Conservation (phyloP, 2,329 filamentous ascomycete species). For the Scortechinia acanthostroma region DNA sequence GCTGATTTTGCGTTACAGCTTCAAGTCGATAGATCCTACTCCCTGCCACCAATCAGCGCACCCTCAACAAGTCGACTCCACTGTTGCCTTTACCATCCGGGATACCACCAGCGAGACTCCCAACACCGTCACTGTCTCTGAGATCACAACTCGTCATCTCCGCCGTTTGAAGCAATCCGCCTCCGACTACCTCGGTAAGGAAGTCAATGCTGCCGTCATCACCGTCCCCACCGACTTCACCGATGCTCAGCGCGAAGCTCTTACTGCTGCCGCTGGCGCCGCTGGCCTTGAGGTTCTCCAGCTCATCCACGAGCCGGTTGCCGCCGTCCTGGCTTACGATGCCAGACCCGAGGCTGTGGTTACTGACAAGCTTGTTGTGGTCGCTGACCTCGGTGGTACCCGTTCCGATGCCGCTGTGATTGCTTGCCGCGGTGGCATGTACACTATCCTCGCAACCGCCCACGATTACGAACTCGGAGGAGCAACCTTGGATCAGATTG, state of each 20-base stretch:
- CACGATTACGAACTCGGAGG: constrained; percentile 71
- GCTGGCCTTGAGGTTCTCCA: constrained; percentile 65
- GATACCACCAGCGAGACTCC: constrained; percentile 39
- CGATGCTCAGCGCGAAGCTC: constrained; percentile 56
- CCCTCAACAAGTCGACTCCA: constrained; percentile 50
- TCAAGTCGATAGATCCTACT: constrained; percentile 69
- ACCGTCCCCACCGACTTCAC: constrained; percentile 68
- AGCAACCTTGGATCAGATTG: constrained; percentile 57
- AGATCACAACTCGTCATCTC: constrained; percentile 62
- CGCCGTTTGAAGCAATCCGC: constrained; percentile 58
- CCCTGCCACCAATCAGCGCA: constrained; percentile 67
- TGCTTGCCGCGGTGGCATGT: constrained; percentile 67
- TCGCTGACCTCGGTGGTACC: constrained; percentile 66
- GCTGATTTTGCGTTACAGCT: constrained; percentile 24
- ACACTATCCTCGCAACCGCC: constrained; percentile 66
- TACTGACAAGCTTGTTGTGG: constrained; percentile 61
- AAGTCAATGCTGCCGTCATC: constrained; percentile 63
- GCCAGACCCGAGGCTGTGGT: constrained; percentile 50
- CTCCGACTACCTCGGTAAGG: constrained; percentile 62
- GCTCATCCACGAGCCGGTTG: constrained; percentile 64
- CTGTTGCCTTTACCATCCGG: constrained; percentile 58
- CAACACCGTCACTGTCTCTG: constrained; percentile 53
- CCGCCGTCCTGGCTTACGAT: constrained; percentile 66
- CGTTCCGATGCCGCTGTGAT: constrained; percentile 65
- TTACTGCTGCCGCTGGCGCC: constrained; percentile 51